These are phyloP conservation scores for Trichosanthes cucumerina DNA, from an alignment of 306 rosid species.

Conservation along the genomic window DNA sequence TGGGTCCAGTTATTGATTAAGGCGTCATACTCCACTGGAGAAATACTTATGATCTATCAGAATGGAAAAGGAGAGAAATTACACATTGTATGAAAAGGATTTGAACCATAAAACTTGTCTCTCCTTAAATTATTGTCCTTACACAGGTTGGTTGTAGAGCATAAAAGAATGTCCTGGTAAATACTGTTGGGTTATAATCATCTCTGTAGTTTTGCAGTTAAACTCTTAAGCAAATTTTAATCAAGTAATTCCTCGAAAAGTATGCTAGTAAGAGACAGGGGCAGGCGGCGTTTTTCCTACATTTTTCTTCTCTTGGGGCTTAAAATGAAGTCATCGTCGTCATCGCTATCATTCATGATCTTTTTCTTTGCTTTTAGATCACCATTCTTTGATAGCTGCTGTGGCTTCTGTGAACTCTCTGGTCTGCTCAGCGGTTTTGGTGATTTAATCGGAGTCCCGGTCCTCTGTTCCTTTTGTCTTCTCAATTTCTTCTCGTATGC, in stretches of 20 bases:
- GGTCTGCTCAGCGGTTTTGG: slow-evolving; percentile 41
- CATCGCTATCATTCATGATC: slow-evolving; percentile 33
- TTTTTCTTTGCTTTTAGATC: slow-evolving; percentile 59
- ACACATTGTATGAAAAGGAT: not conserved
- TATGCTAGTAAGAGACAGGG: not conserved
- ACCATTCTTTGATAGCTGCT: slow-evolving; percentile 55
- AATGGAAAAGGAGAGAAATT: not conserved
- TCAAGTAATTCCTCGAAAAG: slow-evolving; percentile 7
- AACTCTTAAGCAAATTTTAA: not conserved
- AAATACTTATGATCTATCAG: not conserved
- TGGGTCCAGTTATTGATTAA: not conserved
- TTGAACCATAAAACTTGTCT: slow-evolving; percentile 1
- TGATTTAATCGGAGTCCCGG: slow-evolving; percentile 66
- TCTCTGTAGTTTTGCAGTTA: not conserved
- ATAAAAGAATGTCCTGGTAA: slow-evolving; percentile 8
- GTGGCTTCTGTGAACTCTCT: slow-evolving; percentile 56
- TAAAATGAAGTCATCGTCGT: slow-evolving; percentile 16
- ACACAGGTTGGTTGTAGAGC: not conserved
- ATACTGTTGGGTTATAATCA: slow-evolving; percentile 3
- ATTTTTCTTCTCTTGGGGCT: slow-evolving; percentile 69
- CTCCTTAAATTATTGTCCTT: slow-evolving; percentile 5
- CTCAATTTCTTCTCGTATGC: slow-evolving; percentile 81
- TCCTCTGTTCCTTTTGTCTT: slow-evolving; percentile 66
- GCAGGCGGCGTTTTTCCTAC: slow-evolving; percentile 15
- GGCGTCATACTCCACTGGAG: slow-evolving; percentile 1